Conservation (phyloP, 2,329 filamentous ascomycete species). For the Albophoma yamanashiensis region DNA sequence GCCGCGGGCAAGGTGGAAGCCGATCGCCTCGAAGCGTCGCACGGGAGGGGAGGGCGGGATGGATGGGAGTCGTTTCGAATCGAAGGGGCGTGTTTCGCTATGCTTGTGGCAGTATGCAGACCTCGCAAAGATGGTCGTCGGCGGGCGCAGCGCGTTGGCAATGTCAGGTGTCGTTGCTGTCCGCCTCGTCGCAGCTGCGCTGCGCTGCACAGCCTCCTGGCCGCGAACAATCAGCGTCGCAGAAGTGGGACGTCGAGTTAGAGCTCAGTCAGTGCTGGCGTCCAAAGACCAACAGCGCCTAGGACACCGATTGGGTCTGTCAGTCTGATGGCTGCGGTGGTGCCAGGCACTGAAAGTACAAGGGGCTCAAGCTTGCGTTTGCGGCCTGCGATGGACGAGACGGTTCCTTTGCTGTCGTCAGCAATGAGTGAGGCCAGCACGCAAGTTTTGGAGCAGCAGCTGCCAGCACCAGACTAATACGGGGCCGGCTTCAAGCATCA, state of each 20-base stretch:
- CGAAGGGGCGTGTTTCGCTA: neutral
- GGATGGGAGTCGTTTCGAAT: neutral
- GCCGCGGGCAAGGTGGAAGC: neutral
- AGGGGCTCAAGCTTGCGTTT: neutral
- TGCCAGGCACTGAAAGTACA: neutral
- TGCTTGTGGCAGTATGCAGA: neutral
- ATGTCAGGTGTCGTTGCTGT: neutral
- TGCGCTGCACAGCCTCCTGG: conserved; percentile 8
- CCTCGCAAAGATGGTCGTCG: neutral
- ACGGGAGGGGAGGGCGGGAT: neutral
- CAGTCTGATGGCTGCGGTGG: neutral
- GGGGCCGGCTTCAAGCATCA: neutral
- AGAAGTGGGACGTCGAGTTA: neutral
- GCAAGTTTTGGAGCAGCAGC: neutral
- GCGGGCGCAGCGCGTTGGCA: neutral
- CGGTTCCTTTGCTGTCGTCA: neutral
- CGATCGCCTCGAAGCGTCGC: neutral
- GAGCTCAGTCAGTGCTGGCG: neutral
- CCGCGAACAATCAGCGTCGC: neutral
- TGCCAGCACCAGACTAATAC: neutral
- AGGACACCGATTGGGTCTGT: neutral
- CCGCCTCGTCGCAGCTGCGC: neutral
- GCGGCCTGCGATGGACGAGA: neutral
- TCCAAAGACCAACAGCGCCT: neutral
- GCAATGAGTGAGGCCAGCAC: neutral